Evolutionary conservation across 768 basidiomycete species (phyloP).

Genomic region (Omphalotus guepiniiformis): DNA sequence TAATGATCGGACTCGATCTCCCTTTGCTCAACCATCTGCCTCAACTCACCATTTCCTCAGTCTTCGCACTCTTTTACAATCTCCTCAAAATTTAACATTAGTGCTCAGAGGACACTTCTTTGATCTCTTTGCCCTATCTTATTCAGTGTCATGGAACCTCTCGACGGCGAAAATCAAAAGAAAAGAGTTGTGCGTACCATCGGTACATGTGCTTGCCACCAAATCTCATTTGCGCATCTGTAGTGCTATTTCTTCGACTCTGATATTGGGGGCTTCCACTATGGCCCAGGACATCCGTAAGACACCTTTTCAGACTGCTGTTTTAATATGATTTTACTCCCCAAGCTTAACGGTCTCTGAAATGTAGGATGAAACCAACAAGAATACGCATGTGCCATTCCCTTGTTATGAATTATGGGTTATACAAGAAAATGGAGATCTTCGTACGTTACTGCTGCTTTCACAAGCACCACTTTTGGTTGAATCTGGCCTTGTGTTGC

Average conservation of each 20-base stretch:
- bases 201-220: no score
- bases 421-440: slow-evolving; percentile 99
- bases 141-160: slow-evolving; percentile 62
- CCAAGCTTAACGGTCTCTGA: slow-evolving; percentile 16
- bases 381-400: slow-evolving; percentile 99
- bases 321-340: slow-evolving; percentile 6
- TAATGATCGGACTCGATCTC: no score
- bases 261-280: slow-evolving; percentile 98
- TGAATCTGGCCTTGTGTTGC: slow-evolving; percentile 4
- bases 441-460: slow-evolving; percentile 60
- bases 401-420: slow-evolving; percentile 98
- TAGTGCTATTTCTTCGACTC: slow-evolving; percentile 99
- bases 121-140: no score
- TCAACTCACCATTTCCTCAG: no score
- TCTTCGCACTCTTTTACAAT: no score
- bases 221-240: slow-evolving; percentile 6
- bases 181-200: slow-evolving; percentile 76
- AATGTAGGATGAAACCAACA: slow-evolving; percentile 88
- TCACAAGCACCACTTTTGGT: background rate
- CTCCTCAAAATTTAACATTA: no score
- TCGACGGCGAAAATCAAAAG: slow-evolving; percentile 71
- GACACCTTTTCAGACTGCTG: slow-evolving; percentile 22
- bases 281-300: slow-evolving; percentile 96
- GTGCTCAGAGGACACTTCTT: no score
- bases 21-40: no score